Conservation (phyloP, 108 stramenopile species). For the Pseudonitzschia pungens region DNA sequence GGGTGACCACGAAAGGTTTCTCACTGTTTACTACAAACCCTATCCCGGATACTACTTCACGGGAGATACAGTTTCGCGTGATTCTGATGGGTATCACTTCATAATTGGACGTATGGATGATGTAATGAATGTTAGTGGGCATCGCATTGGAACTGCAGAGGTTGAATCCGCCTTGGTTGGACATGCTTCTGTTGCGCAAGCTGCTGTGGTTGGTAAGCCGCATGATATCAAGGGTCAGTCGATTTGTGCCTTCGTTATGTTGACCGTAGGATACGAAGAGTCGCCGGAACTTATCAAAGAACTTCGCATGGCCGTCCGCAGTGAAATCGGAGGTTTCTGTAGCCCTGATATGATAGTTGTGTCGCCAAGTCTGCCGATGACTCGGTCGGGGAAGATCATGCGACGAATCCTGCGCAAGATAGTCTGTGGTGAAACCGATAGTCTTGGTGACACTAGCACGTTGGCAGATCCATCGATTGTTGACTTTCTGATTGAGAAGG, state of each 20-base stretch:
- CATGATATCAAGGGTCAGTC: constrained; percentile 91
- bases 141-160: constrained; percentile 95
- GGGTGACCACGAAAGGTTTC: constrained; percentile 93
- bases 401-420: constrained; percentile 96
- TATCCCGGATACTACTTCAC: constrained; percentile 98
- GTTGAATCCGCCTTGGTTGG: constrained; percentile 94
- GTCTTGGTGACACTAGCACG: constrained; percentile 91
- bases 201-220: constrained; percentile 91
- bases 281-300: constrained; percentile 77
- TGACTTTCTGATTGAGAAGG: constrained; percentile 74
- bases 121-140: constrained; percentile 95
- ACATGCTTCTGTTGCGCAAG: constrained; percentile 87
- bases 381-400: constrained; percentile 96
- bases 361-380: constrained; percentile 90
- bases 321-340: constrained; percentile 91
- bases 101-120: constrained; percentile 98
- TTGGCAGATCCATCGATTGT: constrained; percentile 97
- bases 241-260: constrained; percentile 80
- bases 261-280: constrained; percentile 65
- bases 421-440: constrained; percentile 85
- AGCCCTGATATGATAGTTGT: constrained; percentile 88
- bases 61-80: constrained; percentile 91
- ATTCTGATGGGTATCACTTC: constrained; percentile 94
- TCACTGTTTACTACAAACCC: constrained; percentile 90
- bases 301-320: constrained; percentile 71